Base-by-base conservation (phyloP, 139 green algal species). In the Marvania coccoides region DNA sequence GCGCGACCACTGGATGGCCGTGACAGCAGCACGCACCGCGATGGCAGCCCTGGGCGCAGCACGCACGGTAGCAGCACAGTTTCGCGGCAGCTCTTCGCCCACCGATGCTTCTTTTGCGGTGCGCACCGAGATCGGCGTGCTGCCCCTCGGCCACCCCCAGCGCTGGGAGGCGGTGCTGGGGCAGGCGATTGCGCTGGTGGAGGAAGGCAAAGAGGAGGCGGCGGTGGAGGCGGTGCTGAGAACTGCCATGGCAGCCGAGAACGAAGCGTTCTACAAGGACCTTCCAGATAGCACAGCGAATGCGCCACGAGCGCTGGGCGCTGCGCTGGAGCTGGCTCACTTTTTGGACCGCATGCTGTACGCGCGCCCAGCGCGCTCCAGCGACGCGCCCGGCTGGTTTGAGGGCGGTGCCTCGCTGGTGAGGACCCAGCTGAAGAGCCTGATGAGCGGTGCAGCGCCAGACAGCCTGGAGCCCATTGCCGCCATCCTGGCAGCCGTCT, bases 361-460 rank as follows among this genome's bases (percentile, higher is more conserved):
- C 2, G n/a, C 64, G 47, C 67, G 79, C 4, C 79, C 79, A 5
- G 61, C 63, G 2, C 58, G 45, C 10, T 38, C 40, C 13, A 63
- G 67, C 3, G 79, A 85, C 46, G 75, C 75, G 4, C 78, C 79
- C 3, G 75, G 74, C 19, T 81, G 79, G 71, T 84, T 84, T 65
- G 72, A 85, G 34, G 45, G 37, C 5, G 68, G 65, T 3, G 70
- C 37, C 5, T 30, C 19, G 8, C 61, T 79, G 1, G 40, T 70
- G 14, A 66, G 61, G 3, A 7, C 19, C 14, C n/a, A 54, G 15
- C 46, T 84, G 19, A 13, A 14, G 5, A 29, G 68, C 19, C 47
- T 40, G 9, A 48, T 64, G 7, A n/a, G 15, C 1, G 30, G 13
- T 14, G 71, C 75, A 3, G 40, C 66, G 10, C 60, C 67, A 54